Conservation (phyloP, 2,329 filamentous ascomycete genomes). For the Cercospora beticola region DNA sequence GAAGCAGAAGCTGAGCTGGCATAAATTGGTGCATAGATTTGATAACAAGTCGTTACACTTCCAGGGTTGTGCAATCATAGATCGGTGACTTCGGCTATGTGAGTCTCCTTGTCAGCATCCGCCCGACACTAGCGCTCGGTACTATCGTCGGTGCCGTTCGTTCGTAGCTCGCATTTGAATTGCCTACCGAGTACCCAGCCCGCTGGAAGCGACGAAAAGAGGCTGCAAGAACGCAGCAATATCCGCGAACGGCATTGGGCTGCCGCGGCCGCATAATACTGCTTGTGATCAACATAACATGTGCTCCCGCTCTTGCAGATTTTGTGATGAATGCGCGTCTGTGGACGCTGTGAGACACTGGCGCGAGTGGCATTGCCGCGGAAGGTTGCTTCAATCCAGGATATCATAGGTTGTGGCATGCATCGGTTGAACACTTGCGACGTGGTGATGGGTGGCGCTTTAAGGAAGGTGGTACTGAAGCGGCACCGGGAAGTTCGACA, state of each 20-base stretch:
- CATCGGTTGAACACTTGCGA: neutral
- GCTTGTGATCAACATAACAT: neutral
- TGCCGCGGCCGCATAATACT: neutral
- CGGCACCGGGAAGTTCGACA: neutral
- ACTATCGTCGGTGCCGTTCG: neutral
- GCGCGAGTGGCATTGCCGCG: neutral
- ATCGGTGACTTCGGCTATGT: neutral
- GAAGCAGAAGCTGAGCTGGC: neutral
- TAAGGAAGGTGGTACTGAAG: neutral
- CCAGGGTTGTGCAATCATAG: neutral
- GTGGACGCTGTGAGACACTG: neutral
- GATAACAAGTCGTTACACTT: neutral
- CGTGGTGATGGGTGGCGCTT: neutral
- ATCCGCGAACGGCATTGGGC: neutral
- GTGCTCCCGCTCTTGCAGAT: neutral
- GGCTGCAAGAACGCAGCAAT: constrained; percentile 2
- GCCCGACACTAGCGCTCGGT: neutral
- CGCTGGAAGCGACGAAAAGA: constrained; percentile 15
- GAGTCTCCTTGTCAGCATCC: neutral
- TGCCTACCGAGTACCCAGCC: neutral
- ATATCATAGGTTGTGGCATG: neutral
- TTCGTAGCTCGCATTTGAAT: neutral
- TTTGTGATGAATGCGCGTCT: neutral
- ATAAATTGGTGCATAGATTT: neutral
- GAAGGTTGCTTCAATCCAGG: neutral